A percentile compares a stretch with the other conserved stretches of the same genome.
Conservation (phyloP, 805 yeast genomes). For the Hyphopichia homilentoma region DNA sequence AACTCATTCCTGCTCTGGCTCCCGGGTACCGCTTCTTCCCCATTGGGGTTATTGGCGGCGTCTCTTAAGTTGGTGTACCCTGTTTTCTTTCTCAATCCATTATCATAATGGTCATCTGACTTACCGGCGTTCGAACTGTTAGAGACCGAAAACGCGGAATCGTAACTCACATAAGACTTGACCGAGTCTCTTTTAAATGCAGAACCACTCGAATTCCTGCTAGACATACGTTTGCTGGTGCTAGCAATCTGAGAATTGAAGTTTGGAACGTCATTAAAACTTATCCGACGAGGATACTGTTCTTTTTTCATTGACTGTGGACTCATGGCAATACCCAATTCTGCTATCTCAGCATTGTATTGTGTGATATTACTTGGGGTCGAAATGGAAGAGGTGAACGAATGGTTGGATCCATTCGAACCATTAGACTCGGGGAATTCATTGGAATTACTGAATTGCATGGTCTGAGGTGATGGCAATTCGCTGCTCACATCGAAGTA, state of each 20-base stretch:
- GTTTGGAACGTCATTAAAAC: constrained; percentile 16
- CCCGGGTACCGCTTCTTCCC: constrained; percentile 1
- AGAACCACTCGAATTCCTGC: constrained; percentile 32
- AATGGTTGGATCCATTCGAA: constrained; percentile 2
- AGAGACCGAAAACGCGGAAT: constrained; percentile 47
- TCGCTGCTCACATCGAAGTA: constrained; percentile 20
- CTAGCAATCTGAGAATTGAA: constrained; percentile 4
- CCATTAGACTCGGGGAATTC: not conserved
- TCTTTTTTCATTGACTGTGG: constrained; percentile 28
- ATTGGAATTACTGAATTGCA: not conserved
- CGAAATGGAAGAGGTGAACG: constrained; percentile 20
- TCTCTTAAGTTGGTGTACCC: constrained; percentile 48
- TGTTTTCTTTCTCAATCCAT: constrained; percentile 44
- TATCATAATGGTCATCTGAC: constrained; percentile 13
- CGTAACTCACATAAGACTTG: constrained; percentile 57
- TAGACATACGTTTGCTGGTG: constrained; percentile 13
- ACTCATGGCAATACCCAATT: constrained; percentile 39
- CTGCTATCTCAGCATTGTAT: constrained; percentile 39
- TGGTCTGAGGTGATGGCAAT: constrained; percentile 4
- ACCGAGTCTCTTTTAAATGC: constrained; percentile 34
- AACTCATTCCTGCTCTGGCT: constrained; percentile 5
- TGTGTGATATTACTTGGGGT: constrained; percentile 36
- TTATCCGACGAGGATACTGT: constrained; percentile 16
- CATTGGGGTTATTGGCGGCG: constrained; percentile 6
- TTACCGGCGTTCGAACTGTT: constrained; percentile 12